These are phyloP conservation scores for Galerina sulciceps DNA, from an alignment of 768 basidiomycete genomes.

Conservation along the genomic window DNA sequence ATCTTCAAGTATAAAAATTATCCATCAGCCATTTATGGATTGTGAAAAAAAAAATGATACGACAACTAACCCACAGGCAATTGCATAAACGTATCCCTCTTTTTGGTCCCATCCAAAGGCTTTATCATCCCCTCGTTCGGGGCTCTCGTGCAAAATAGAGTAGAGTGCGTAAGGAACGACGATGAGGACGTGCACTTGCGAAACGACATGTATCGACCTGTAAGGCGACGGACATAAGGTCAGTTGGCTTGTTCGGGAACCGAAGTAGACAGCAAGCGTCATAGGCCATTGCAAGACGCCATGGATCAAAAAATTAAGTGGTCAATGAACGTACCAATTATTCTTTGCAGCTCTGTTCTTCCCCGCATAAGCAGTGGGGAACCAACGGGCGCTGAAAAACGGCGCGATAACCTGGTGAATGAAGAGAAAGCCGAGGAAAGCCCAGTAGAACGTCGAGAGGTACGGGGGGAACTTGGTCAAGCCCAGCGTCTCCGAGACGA, in stretches of 20 bases:
- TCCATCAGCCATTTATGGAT: neutral
- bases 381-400: conserved; percentile 46
- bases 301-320: neutral
- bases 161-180: conserved; percentile 67
- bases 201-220: conserved; percentile 75
- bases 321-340: conserved; percentile 54
- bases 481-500: conserved; percentile 41
- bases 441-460: conserved; percentile 54
- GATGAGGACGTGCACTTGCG: conserved; percentile 72
- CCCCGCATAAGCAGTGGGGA: conserved; percentile 52
- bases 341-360: conserved; percentile 52
- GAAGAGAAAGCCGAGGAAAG: conserved; percentile 60
- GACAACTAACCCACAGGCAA: conserved; percentile 68
- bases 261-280: neutral
- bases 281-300: neutral
- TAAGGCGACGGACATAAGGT: neutral
- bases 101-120: conserved; percentile 76
- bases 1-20: conserved; percentile 38
- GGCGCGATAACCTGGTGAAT: conserved; percentile 67
- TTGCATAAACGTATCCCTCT: conserved; percentile 62
- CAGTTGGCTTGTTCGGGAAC: neutral
- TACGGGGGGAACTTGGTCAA: conserved; percentile 60
- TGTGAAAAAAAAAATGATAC: neutral
- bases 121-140: conserved; percentile 58
- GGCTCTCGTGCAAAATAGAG: conserved; percentile 44